A percentile compares a stretch with the other conserved stretches of the same genome.
Conservation (phyloP, 306 rosid species). For the Prunus salicina region DNA sequence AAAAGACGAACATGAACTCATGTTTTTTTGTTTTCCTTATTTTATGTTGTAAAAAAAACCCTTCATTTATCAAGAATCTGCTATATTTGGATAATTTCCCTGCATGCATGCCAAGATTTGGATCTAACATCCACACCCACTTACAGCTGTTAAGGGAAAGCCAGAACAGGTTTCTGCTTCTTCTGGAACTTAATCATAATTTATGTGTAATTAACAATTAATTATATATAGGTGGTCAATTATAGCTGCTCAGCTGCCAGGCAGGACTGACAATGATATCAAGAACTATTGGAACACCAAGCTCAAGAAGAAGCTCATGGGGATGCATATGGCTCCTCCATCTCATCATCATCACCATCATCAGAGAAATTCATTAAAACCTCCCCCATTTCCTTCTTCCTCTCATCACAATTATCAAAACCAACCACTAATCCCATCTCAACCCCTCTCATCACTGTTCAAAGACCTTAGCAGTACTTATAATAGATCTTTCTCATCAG, state of each 20-base stretch:
- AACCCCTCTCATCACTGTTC: conserved; percentile 23
- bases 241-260: conserved; percentile 86
- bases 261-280: conserved; percentile 92
- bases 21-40: neutral
- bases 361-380: neutral
- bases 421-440: neutral
- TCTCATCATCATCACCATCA: conserved; percentile 8
- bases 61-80: conserved; percentile 24
- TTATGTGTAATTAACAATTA: neutral
- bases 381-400: conserved; percentile 5
- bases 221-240: conserved; percentile 76
- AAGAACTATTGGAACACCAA: conserved; percentile 98
- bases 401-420: neutral
- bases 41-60: neutral
- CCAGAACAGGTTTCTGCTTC: neutral
- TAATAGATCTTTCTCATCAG: conserved; percentile 30
- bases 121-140: conserved; percentile 41
- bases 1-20: neutral
- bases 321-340: conserved; percentile 29
- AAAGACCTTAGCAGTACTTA: conserved; percentile 15
- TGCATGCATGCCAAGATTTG: conserved; percentile 43
- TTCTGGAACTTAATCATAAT: neutral
- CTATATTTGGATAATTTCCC: conserved; percentile 25
- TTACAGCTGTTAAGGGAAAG: conserved; percentile 11
- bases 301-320: conserved; percentile 84